Percentiles rank a stretch among this genome's conserved stretches.
Conservation (phyloP, 371 early-diverging fungal genomes). For the Choanephora cucurbitarum region DNA sequence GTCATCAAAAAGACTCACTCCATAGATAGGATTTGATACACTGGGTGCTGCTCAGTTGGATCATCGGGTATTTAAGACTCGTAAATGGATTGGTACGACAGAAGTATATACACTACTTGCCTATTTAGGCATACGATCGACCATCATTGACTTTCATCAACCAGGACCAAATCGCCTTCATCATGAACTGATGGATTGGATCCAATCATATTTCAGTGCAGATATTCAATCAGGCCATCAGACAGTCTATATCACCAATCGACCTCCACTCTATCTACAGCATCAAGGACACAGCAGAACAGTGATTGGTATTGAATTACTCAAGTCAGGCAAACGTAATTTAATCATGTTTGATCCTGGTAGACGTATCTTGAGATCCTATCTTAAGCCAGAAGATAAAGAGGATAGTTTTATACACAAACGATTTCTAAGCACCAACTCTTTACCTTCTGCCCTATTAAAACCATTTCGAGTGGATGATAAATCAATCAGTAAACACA, state of each 20-base stretch:
- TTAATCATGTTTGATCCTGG: constrained; percentile 74
- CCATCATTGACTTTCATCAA: constrained; percentile 68
- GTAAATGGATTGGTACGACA: constrained; percentile 82
- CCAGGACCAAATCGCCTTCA: constrained; percentile 64
- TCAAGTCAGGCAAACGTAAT: constrained; percentile 45
- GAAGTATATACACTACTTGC: constrained; percentile 70
- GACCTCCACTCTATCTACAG: constrained; percentile 75
- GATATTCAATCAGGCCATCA: constrained; percentile 8
- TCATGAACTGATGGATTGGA: constrained; percentile 58
- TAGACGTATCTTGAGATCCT: constrained; percentile 45
- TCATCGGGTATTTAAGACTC: constrained; percentile 58
- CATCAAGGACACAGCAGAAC: constrained; percentile 77
- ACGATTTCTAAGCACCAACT: constrained; percentile 10
- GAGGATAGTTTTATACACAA: constrained; percentile 3
- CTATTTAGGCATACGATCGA: constrained; percentile 62
- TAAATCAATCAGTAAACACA: constrained; percentile 45
- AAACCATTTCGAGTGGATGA: constrained; percentile 45
- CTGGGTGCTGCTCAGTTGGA: constrained; percentile 67
- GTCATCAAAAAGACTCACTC: neutral
- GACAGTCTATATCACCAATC: constrained; percentile 46
- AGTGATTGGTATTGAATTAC: constrained; percentile 67
- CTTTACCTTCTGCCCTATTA: constrained; percentile 28
- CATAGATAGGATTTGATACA: constrained; percentile 58
- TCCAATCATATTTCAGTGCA: constrained; percentile 54
- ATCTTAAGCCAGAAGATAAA: constrained; percentile 9